A percentile compares a stretch with the other conserved stretches of the same genome.
phyloP scores from a whole-genome alignment of 768 basidiomycete species.

The Leccinellum albellum region DNA sequence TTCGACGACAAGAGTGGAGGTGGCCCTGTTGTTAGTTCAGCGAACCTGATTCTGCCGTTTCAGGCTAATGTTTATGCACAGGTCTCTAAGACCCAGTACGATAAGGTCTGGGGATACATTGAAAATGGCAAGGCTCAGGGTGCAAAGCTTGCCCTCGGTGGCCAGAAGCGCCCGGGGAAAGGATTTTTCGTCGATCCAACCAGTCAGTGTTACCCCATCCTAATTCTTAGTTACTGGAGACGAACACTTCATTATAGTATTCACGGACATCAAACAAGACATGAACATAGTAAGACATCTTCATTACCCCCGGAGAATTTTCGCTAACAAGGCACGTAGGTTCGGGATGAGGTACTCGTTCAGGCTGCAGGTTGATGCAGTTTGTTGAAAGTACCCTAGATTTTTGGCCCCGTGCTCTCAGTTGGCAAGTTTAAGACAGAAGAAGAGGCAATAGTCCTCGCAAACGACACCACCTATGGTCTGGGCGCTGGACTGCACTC shows the following conservation, averaged over 20 bases:
- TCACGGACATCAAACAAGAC: conserved; percentile 69
- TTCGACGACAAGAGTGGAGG: conserved; percentile 71
- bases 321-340: conserved; percentile 27
- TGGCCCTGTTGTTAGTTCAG: conserved; percentile 72
- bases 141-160: conserved; percentile 76
- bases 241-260: conserved; percentile 47
- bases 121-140: conserved; percentile 82
- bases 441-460: conserved; percentile 77
- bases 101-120: conserved; percentile 85
- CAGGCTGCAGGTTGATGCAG: conserved; percentile 5
- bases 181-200: conserved; percentile 92
- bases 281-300: conserved; percentile 78
- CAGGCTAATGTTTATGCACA: conserved; percentile 26
- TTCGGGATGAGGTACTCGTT: conserved; percentile 29
- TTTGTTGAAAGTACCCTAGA: conserved; percentile 41
- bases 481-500: conserved; percentile 90
- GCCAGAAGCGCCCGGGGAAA: conserved; percentile 66
- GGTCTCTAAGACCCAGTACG: conserved; percentile 83
- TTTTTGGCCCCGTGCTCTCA: conserved; percentile 91
- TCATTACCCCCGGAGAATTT: background rate
- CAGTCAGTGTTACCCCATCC: conserved; percentile 43
- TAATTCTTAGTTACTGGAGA: conserved; percentile 2
- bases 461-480: conserved; percentile 88
- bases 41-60: conserved; percentile 1
- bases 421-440: conserved; percentile 84